Conservation (phyloP, 1,139 yeast species). For the Hyphopichia fennica region DNA sequence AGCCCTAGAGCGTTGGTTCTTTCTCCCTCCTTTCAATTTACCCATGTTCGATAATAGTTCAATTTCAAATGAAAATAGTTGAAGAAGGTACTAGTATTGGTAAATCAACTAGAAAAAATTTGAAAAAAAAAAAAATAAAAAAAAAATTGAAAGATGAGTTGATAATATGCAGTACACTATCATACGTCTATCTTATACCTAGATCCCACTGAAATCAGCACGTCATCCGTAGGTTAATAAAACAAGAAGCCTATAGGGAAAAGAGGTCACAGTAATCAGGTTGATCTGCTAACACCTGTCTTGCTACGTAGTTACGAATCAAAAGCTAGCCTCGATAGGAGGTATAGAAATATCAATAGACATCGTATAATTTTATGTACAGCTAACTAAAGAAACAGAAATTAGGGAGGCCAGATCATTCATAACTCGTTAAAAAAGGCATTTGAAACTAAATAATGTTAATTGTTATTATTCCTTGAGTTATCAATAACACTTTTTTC, state of each 20-base stretch:
- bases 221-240: too few relatives aligned
- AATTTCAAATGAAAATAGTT: neutral
- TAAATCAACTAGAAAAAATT: too few relatives aligned
- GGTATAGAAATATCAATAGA: too few relatives aligned
- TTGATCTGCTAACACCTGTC: too few relatives aligned
- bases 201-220: too few relatives aligned
- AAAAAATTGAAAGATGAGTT: neutral
- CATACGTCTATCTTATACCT: too few relatives aligned
- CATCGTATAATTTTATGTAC: too few relatives aligned
- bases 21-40: conserved; percentile 70
- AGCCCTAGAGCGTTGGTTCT: conserved; percentile 53
- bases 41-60: conserved; percentile 56
- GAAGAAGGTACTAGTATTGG: neutral
- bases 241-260: too few relatives aligned
- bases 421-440: neutral
- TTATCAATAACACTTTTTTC: neutral
- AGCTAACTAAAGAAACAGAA: neutral
- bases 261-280: too few relatives aligned
- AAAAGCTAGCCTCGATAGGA: too few relatives aligned
- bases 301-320: too few relatives aligned
- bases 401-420: too few relatives aligned
- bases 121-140: neutral
- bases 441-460: neutral
- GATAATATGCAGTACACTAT: neutral
- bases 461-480: neutral